These are phyloP conservation scores for Babesia ovata DNA, from an alignment of 169 alveolate genomes.

Conservation along the genomic window DNA sequence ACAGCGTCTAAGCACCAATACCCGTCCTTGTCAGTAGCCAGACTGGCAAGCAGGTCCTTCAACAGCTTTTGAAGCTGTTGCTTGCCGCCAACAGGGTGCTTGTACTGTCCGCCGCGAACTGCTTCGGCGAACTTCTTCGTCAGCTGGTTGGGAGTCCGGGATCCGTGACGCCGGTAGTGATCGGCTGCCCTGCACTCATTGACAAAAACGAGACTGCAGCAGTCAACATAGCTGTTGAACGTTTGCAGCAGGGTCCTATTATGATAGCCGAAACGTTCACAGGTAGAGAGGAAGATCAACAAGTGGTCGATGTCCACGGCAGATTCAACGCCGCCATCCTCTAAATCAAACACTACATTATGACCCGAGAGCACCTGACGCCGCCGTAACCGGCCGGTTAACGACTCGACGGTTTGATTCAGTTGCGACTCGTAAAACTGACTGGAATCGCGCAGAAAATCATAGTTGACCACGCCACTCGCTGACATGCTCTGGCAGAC, in stretches of 20 bases:
- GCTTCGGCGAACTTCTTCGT: slow-evolving; percentile 3
- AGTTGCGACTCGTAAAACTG: slow-evolving; percentile 8
- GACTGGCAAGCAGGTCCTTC: slow-evolving; percentile 6
- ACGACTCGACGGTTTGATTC: background rate
- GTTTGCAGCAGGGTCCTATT: slow-evolving; percentile 23
- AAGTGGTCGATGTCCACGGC: slow-evolving; percentile 19
- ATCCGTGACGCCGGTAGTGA: slow-evolving; percentile 14
- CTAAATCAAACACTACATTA: slow-evolving; percentile 19
- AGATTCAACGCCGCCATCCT: slow-evolving; percentile 15
- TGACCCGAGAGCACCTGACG: background rate
- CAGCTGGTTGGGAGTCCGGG: background rate
- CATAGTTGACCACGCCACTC: slow-evolving; percentile 17
- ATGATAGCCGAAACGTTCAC: slow-evolving; percentile 47
- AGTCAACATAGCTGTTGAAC: slow-evolving; percentile 24
- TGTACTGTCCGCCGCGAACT: slow-evolving; percentile 10
- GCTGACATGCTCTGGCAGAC: slow-evolving; percentile 33
- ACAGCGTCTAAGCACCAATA: slow-evolving; percentile 12
- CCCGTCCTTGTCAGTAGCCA: background rate
- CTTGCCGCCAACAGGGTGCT: background rate
- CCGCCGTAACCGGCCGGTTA: background rate
- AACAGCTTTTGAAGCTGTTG: slow-evolving; percentile 3
- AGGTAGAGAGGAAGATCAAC: slow-evolving; percentile 25
- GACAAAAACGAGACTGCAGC: background rate
- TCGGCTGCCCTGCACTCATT: slow-evolving; percentile 6
- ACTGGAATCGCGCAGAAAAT: slow-evolving; percentile 4